phyloP scores from a whole-genome alignment of 192 early-diverging fungal species.

The Phycomyces nitens region DNA sequence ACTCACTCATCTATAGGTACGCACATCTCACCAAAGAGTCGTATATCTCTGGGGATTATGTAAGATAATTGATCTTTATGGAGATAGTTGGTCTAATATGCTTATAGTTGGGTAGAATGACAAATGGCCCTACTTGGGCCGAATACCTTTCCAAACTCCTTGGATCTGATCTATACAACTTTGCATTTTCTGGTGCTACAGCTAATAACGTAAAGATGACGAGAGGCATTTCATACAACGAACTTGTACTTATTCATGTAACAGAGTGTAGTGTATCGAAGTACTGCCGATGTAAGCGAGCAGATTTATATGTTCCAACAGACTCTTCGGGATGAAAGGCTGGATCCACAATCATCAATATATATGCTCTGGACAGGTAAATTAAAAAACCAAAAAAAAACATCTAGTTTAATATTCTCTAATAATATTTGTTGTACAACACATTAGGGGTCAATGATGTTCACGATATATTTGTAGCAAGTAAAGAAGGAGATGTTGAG shows the following conservation, averaged over 20 bases:
- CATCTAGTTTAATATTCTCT: neutral
- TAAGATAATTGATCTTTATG: neutral
- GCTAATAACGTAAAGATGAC: conserved; percentile 8
- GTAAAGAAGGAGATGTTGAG: neutral
- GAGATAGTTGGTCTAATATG: neutral
- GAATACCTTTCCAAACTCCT: neutral
- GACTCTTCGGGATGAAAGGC: neutral
- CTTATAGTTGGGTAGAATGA: neutral
- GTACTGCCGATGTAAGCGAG: neutral
- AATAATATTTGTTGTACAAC: neutral
- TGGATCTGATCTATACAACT: conserved; percentile 7
- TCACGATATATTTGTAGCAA: conserved; percentile 11
- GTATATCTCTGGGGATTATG: neutral
- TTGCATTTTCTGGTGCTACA: conserved; percentile 14
- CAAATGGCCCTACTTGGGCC: conserved; percentile 7
- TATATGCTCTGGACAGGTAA: conserved; percentile 15
- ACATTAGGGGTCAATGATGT: conserved; percentile 17
- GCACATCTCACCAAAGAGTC: neutral
- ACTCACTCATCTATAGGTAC: neutral
- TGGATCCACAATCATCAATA: neutral
- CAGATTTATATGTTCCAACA: neutral
- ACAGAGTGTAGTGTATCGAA: neutral
- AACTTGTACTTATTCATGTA: neutral
- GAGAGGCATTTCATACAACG: no score
- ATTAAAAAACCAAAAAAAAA: neutral